These are phyloP conservation scores for Zygotorulaspora sp. DNA, from an alignment of 805 yeast genomes.

Conservation along the genomic window DNA sequence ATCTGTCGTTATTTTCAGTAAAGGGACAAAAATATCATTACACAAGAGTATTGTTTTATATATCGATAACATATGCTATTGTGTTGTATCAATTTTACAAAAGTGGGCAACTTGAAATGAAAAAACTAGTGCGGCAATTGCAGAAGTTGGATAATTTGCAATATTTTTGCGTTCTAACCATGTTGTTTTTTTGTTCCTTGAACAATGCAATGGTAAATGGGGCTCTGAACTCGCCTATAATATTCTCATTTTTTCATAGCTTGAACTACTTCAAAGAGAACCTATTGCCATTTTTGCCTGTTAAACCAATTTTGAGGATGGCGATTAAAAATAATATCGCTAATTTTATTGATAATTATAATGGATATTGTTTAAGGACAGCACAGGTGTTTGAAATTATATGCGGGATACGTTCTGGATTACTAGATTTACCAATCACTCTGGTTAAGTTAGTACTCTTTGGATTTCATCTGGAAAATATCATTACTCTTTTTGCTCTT, in stretches of 20 bases:
- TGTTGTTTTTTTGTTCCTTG: slow-evolving; percentile 42
- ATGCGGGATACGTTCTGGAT: slow-evolving; percentile 38
- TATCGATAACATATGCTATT: slow-evolving; percentile 56
- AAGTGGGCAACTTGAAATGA: slow-evolving; percentile 35
- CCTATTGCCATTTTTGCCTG: slow-evolving; percentile 49
- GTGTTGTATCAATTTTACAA: slow-evolving; percentile 58
- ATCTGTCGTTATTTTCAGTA: slow-evolving; percentile 42
- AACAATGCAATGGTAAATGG: slow-evolving; percentile 41
- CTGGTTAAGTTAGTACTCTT: slow-evolving; percentile 33
- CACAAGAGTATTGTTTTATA: slow-evolving; percentile 44
- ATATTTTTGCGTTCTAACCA: slow-evolving; percentile 47
- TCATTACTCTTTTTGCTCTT: slow-evolving; percentile 37
- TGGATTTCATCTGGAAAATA: slow-evolving; percentile 20
- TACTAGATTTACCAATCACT: slow-evolving; percentile 40
- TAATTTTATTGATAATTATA: slow-evolving; percentile 37
- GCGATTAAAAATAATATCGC: slow-evolving; percentile 31
- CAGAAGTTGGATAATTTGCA: slow-evolving; percentile 55
- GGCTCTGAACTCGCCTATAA: slow-evolving; percentile 54
- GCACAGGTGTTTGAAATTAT: slow-evolving; percentile 49
- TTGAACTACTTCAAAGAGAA: slow-evolving; percentile 52
- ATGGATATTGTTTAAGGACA: slow-evolving; percentile 40
- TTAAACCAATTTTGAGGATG: slow-evolving; percentile 23
- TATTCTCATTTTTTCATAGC: slow-evolving; percentile 62
- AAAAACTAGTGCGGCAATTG: slow-evolving; percentile 32
- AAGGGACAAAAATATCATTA: slow-evolving; percentile 37